Percentiles rank a stretch among this genome's conserved stretches.
Conservation (phyloP, 306 rosid genomes). For the Cyamopsis tetragonoloba region DNA sequence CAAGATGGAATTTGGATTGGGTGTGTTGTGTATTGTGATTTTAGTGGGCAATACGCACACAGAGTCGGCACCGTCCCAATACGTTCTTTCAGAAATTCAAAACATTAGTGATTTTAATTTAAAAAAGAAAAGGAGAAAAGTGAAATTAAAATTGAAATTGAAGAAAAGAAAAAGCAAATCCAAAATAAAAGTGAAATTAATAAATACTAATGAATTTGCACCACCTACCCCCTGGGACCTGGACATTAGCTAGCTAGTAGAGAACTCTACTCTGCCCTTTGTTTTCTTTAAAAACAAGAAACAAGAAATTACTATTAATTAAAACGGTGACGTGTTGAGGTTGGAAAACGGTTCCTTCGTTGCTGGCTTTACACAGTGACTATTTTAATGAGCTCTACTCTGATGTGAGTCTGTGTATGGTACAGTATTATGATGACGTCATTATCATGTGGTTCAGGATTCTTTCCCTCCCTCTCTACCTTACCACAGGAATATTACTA, state of each 20-base stretch:
- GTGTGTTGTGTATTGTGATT: background rate
- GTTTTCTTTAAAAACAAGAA: background rate
- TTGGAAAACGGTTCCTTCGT: background rate
- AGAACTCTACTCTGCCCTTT: no score
- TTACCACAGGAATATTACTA: no score
- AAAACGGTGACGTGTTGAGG: background rate
- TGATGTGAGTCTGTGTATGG: background rate
- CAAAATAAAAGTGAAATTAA: background rate
- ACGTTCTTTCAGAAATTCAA: background rate
- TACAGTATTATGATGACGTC: background rate
- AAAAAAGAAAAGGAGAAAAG: background rate
- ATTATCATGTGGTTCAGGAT: background rate
- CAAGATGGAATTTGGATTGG: background rate
- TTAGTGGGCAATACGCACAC: background rate
- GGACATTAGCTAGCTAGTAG: no score
- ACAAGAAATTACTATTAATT: no score
- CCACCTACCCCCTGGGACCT: no score
- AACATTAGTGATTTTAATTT: background rate
- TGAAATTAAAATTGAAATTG: background rate
- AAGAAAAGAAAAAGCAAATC: background rate
- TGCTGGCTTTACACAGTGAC: no score
- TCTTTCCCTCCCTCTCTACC: no score
- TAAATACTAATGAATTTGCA: no score
- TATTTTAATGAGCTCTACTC: background rate
- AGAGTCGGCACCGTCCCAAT: slow-evolving; percentile 31